Evolutionary conservation across 768 basidiomycete genomes (phyloP).

Genomic region (Trametes sanguinea): DNA sequence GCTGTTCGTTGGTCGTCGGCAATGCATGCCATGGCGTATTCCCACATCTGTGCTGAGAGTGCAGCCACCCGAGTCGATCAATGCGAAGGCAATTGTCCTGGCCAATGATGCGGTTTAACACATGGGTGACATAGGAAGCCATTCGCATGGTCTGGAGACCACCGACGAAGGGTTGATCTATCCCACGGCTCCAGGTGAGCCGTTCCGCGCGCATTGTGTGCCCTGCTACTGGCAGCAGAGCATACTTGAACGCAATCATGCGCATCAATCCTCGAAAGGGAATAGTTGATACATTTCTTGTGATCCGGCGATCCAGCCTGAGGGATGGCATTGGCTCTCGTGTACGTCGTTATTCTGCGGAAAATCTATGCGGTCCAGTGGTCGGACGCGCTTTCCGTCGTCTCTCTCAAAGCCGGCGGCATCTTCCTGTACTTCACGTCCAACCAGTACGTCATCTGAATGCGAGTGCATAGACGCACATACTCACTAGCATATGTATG

Average conservation of each 20-base stretch:
- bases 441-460: constrained; percentile 15
- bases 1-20: neutral
- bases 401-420: constrained; percentile 12
- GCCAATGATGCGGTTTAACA: constrained; percentile 14
- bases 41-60: constrained; percentile 18
- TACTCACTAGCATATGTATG: neutral
- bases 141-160: constrained; percentile 22
- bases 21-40: neutral
- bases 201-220: neutral
- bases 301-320: too few species aligned
- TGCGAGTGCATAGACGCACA: too few species aligned
- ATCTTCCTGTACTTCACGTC: constrained; percentile 23
- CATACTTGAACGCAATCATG: constrained; percentile 18
- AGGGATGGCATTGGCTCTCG: neutral
- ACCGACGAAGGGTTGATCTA: constrained; percentile 19
- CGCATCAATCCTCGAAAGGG: constrained; percentile 17
- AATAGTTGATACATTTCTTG: constrained; percentile 4
- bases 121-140: constrained; percentile 16
- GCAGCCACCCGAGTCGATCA: constrained; percentile 13
- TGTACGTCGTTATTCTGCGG: neutral
- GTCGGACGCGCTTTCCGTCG: constrained; percentile 24
- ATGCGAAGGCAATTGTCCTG: constrained; percentile 13
- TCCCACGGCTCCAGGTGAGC: constrained; percentile 13
- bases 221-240: neutral
- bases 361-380: neutral